A percentile compares a stretch with the other conserved stretches of the same genome.
phyloP scores from a whole-genome alignment of 768 basidiomycete species.

The Leccinum broughii region DNA sequence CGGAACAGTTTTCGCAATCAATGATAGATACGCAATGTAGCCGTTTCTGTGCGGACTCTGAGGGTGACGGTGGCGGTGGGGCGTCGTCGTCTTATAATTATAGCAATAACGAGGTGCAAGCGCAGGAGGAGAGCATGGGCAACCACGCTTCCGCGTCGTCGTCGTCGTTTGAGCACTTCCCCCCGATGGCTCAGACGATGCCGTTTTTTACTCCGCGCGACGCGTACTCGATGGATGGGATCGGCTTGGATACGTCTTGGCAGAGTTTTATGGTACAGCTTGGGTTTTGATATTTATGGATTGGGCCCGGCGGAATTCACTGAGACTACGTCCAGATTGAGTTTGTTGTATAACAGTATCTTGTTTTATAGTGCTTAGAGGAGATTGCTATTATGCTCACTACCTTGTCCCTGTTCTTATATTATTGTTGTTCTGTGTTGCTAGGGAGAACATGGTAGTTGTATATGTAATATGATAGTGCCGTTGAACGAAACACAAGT shows the following conservation, averaged over 20 bases:
- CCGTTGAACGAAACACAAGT: too few species aligned
- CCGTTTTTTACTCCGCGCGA: background rate
- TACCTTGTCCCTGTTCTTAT: background rate
- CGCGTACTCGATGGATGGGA: conserved; percentile 21
- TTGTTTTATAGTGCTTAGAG: background rate
- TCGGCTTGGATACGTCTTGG: conserved; percentile 61
- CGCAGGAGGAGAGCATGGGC: background rate
- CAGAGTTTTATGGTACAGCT: conserved; percentile 69
- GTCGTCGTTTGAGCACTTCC: background rate
- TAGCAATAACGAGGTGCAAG: background rate
- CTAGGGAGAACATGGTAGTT: background rate
- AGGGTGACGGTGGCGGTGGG: background rate
- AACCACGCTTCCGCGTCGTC: background rate
- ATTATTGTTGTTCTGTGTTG: background rate
- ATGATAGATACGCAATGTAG: conserved; percentile 35
- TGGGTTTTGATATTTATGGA: conserved; percentile 41
- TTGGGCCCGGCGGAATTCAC: background rate
- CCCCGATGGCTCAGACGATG: background rate
- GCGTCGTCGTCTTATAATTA: background rate
- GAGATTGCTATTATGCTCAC: background rate
- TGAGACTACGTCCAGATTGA: background rate
- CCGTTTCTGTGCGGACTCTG: conserved; percentile 19
- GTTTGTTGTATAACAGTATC: background rate
- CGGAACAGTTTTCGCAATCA: conserved; percentile 26
- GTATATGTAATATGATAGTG: background rate